Conservation (phyloP, 345 rosid species). For the Erysimum cheiranthoides region DNA sequence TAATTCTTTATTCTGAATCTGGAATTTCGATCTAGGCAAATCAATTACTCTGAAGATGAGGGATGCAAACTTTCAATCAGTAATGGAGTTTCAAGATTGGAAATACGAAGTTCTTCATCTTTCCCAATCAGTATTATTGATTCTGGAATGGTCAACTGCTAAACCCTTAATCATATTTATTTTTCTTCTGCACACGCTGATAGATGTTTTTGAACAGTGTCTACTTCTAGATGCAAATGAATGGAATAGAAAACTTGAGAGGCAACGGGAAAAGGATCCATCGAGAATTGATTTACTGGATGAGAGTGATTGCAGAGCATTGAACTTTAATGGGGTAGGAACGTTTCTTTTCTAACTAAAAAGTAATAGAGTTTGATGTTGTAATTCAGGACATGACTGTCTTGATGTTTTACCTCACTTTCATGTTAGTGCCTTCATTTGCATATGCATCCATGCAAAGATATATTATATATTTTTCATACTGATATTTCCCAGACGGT, state of each 20-base stretch:
- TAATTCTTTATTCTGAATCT: conserved; percentile 8
- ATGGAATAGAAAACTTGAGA: conserved; percentile 58
- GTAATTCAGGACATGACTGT: neutral
- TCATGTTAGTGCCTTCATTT: neutral
- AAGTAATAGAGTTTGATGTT: neutral
- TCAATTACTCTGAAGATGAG: conserved; percentile 48
- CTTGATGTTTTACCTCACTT: neutral
- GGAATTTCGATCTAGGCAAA: conserved; percentile 51
- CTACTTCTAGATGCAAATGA: conserved; percentile 44
- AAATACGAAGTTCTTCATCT: conserved; percentile 54
- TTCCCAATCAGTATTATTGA: conserved; percentile 65
- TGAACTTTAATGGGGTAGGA: conserved; percentile 63
- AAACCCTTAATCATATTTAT: neutral
- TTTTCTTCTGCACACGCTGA: conserved; percentile 12
- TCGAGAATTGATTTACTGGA: conserved; percentile 65
- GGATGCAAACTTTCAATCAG: conserved; percentile 51
- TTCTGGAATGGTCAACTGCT: conserved; percentile 59
- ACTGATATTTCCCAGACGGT: neutral
- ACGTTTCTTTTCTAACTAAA: neutral
- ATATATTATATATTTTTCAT: neutral
- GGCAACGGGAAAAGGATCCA: conserved; percentile 53
- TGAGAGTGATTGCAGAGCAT: conserved; percentile 50
- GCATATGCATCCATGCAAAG: neutral
- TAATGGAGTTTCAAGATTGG: conserved; percentile 43
- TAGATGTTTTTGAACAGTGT: conserved; percentile 49